phyloP scores from a whole-genome alignment of 2,329 filamentous ascomycete species.

The Sarocladiaceae sp. region DNA sequence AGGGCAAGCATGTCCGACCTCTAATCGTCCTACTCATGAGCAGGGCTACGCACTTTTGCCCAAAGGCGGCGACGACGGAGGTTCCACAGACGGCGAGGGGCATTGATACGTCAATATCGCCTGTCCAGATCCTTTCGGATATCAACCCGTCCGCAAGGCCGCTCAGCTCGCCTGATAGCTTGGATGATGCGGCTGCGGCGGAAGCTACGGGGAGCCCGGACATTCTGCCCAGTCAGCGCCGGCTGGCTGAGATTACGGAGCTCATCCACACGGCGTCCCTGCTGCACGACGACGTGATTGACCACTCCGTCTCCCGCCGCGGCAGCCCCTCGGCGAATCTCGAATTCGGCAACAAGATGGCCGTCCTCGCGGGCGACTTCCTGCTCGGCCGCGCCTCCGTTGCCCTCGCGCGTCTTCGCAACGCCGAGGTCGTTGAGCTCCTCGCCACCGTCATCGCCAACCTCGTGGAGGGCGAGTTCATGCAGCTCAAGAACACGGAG shows the following conservation, averaged over 20 bases:
- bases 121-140: conserved; percentile 61
- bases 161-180: conserved; percentile 31
- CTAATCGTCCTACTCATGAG: conserved; percentile 96
- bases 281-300: conserved; percentile 96
- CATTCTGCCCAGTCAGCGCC: conserved; percentile 87
- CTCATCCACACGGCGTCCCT: conserved; percentile 95
- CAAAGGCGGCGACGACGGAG: conserved; percentile 44
- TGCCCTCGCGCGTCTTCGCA: conserved; percentile 79
- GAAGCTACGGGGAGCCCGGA: conserved; percentile 42
- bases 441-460: conserved; percentile 96
- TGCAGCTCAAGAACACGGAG: conserved; percentile 97
- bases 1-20: conserved; percentile 94
- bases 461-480: conserved; percentile 96
- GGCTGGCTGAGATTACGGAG: conserved; percentile 93
- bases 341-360: conserved; percentile 99
- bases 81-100: conserved; percentile 34
- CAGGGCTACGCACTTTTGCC: conserved; percentile 75
- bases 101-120: conserved; percentile 51
- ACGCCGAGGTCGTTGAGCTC: conserved; percentile 91
- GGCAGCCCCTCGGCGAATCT: conserved; percentile 84
- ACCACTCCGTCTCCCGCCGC: conserved; percentile 79
- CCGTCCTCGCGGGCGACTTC: conserved; percentile 95
- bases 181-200: conserved; percentile 24
- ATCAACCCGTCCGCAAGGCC: conserved; percentile 61
- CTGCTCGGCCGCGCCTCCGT: conserved; percentile 88